Evolutionary conservation across 148 eudicot genomes (phyloP).

Genomic region (Spergularia marina): DNA sequence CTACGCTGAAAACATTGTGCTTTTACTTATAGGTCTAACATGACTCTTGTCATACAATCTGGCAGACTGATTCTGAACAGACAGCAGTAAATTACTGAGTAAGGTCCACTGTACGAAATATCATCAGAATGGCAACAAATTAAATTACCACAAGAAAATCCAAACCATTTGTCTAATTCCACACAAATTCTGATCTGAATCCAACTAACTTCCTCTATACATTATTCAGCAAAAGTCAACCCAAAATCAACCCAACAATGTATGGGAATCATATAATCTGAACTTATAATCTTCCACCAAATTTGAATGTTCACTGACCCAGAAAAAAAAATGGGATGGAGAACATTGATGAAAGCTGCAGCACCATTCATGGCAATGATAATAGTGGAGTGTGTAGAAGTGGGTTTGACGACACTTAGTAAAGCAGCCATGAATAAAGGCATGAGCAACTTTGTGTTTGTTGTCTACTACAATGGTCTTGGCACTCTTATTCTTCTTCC

Average conservation of each 20-base stretch:
- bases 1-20: too few species aligned
- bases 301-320: background rate
- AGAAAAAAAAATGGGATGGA: conserved; percentile 20
- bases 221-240: background rate
- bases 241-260: background rate
- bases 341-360: conserved; percentile 8
- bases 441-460: conserved; percentile 53
- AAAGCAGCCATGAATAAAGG: conserved; percentile 63
- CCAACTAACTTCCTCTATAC: too few species aligned
- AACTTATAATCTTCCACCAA: background rate
- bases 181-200: too few species aligned
- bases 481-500: conserved; percentile 54
- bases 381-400: conserved; percentile 42
- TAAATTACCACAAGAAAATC: background rate
- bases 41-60: too few species aligned
- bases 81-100: too few species aligned
- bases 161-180: background rate
- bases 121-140: too few species aligned
- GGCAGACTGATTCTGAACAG: too few species aligned
- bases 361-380: conserved; percentile 59
- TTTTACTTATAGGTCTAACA: too few species aligned
- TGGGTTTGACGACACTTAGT: conserved; percentile 45
- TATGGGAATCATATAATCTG: background rate
- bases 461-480: conserved; percentile 58
- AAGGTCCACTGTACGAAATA: too few species aligned